phyloP scores from a whole-genome alignment of 768 basidiomycete species.

The Termitomyces sp. region DNA sequence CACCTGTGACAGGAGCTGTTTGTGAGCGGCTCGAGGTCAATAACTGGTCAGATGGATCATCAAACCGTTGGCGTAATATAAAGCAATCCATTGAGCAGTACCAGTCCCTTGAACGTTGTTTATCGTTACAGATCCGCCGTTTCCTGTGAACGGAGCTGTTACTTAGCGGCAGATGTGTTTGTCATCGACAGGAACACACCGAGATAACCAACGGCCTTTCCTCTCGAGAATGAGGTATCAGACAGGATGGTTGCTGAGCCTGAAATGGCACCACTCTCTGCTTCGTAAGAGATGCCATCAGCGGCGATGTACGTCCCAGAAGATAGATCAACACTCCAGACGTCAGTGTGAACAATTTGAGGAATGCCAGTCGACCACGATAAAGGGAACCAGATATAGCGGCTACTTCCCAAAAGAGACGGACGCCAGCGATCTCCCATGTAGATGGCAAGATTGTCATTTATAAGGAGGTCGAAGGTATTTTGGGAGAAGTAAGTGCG shows the following conservation, averaged over 20 bases:
- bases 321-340: slow-evolving; percentile 51
- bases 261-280: slow-evolving; percentile 46
- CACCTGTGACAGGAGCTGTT: slow-evolving; percentile 27
- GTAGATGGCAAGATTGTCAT: slow-evolving; percentile 46
- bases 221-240: slow-evolving; percentile 48
- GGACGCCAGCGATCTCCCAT: slow-evolving; percentile 67
- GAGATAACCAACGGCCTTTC: slow-evolving; percentile 51
- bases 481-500: slow-evolving; percentile 65
- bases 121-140: slow-evolving; percentile 55
- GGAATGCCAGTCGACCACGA: slow-evolving; percentile 54
- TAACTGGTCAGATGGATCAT: background rate
- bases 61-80: slow-evolving; percentile 56
- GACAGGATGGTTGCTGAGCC: slow-evolving; percentile 44
- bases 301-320: slow-evolving; percentile 50
- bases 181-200: slow-evolving; percentile 29
- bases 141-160: slow-evolving; percentile 30
- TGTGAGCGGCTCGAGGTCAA: background rate
- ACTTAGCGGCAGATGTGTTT: background rate
- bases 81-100: slow-evolving; percentile 53
- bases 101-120: slow-evolving; percentile 56
- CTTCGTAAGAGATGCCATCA: slow-evolving; percentile 52
- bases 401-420: slow-evolving; percentile 48
- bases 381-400: slow-evolving; percentile 62
- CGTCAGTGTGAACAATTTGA: slow-evolving; percentile 50
- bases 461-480: slow-evolving; percentile 49